Evolutionary conservation across 345 rosid genomes (phyloP).

Genomic region (Schrenkiella parvula): DNA sequence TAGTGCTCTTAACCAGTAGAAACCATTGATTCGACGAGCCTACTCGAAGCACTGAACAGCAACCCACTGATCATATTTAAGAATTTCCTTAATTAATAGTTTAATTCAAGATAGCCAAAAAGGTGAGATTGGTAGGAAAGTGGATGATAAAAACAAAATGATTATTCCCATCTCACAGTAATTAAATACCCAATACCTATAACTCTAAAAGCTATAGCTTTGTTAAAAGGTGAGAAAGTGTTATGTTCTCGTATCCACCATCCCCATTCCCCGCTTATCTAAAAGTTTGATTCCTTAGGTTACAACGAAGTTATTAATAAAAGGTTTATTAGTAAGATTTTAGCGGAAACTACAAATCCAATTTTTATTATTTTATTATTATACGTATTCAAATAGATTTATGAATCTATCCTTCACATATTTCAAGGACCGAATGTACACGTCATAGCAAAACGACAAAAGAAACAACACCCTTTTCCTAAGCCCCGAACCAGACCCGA

Average conservation of each 20-base stretch:
- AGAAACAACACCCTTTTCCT: background rate
- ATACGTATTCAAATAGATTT: background rate
- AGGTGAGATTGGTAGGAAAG: background rate
- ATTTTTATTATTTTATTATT: conserved; percentile 7
- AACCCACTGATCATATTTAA: conserved; percentile 20
- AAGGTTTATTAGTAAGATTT: background rate
- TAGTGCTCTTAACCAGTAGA: background rate
- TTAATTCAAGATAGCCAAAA: background rate
- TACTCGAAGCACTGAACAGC: conserved; percentile 13
- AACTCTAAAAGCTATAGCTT: background rate
- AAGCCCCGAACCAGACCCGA: conserved; percentile 8
- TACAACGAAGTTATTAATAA: background rate
- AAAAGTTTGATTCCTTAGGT: background rate
- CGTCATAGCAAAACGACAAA: conserved; percentile 34
- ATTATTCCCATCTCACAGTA: background rate
- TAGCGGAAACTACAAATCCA: background rate
- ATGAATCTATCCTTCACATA: background rate
- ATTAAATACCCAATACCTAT: conserved; percentile 4
- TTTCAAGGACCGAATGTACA: conserved; percentile 33
- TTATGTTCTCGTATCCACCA: background rate
- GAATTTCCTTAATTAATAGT: background rate
- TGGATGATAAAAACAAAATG: conserved; percentile 12
- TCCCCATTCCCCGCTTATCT: background rate
- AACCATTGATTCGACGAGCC: background rate
- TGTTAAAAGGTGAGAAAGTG: background rate